These are phyloP conservation scores for Elsinoe ampelina DNA, from an alignment of 2,329 filamentous ascomycete species.

Conservation along the genomic window DNA sequence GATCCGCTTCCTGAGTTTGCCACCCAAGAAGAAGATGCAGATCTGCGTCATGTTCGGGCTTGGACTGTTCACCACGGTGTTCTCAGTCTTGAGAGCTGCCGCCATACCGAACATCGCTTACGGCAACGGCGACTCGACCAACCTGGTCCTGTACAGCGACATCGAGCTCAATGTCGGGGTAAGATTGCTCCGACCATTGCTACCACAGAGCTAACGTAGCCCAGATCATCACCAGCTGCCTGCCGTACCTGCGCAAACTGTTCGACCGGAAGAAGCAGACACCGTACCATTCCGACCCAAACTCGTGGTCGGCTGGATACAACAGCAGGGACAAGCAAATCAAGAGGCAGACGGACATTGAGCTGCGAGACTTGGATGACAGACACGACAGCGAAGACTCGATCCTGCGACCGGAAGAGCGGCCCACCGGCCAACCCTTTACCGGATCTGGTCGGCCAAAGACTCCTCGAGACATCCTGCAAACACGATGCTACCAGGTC, in stretches of 20 bases:
- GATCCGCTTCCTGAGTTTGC: not conserved
- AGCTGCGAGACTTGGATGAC: not conserved
- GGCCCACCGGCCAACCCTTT: not conserved
- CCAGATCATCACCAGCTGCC: constrained; percentile 13
- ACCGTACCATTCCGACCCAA: not conserved
- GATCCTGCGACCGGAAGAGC: not conserved
- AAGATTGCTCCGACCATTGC: not conserved
- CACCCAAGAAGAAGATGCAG: constrained; percentile 4
- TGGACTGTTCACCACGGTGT: constrained; percentile 9
- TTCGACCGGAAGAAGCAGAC: not conserved
- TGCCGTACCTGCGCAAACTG: constrained; percentile 3
- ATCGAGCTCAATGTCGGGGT: constrained; percentile 11
- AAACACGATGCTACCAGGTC: not conserved
- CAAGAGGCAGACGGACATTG: not conserved
- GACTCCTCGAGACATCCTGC: not conserved
- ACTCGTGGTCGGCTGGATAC: not conserved
- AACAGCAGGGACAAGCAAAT: not conserved
- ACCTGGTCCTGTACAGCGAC: constrained; percentile 5
- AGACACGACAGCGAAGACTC: constrained; percentile 4
- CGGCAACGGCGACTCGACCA: constrained; percentile 3
- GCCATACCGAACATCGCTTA: constrained; percentile 6
- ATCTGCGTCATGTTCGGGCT: constrained; percentile 6
- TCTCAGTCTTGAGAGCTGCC: constrained; percentile 2
- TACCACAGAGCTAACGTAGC: not conserved
- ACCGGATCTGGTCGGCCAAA: not conserved